phyloP scores from a whole-genome alignment of 192 early-diverging fungal genomes.

The Coemansia sp. region DNA sequence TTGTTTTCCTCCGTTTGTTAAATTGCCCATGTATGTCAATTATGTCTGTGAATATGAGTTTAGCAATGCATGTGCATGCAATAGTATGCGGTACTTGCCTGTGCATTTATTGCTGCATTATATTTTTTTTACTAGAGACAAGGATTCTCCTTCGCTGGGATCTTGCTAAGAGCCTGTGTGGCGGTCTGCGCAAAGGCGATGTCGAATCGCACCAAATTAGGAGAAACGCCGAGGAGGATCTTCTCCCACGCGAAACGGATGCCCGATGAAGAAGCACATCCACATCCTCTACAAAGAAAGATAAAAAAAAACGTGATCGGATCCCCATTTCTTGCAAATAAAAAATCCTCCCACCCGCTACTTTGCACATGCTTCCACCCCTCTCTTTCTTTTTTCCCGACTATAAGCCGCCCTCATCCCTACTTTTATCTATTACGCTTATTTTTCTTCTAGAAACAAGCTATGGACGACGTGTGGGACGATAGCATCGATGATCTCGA shows the following conservation, averaged over 20 bases:
- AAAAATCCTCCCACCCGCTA: neutral
- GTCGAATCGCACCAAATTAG: neutral
- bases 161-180: neutral
- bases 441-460: neutral
- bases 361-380: neutral
- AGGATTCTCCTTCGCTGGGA: neutral
- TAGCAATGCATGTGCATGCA: neutral
- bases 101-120: neutral
- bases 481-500: conserved; percentile 9
- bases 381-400: neutral
- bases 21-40: neutral
- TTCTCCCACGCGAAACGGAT: neutral
- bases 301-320: neutral
- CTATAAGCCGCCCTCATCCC: neutral
- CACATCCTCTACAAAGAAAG: neutral
- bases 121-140: neutral
- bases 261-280: neutral
- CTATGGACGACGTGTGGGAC: conserved; percentile 12
- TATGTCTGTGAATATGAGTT: neutral
- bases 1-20: neutral
- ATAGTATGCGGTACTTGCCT: neutral
- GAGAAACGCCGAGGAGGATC: neutral
- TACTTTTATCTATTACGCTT: neutral
- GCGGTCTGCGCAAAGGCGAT: neutral
- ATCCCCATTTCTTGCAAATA: conserved; percentile 2